Evolutionary conservation across 441 rosid genomes (phyloP).

Genomic region (Gossypium lobatum): DNA sequence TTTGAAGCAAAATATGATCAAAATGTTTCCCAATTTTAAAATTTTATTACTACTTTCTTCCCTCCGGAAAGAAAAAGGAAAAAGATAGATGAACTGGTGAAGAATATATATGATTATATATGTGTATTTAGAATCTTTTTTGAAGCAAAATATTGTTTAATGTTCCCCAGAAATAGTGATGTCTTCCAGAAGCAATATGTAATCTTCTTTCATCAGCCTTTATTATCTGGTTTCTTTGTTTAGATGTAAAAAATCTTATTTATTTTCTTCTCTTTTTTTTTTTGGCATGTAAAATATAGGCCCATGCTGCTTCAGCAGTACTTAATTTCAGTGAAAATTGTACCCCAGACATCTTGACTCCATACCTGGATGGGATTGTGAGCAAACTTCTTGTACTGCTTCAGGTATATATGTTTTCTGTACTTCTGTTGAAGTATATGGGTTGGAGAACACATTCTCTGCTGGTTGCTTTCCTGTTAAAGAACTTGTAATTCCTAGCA

Average conservation of each 20-base stretch:
- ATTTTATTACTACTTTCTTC: no score
- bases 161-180: neutral
- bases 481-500: conserved; percentile 1
- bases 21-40: no score
- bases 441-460: neutral
- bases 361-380: conserved; percentile 43
- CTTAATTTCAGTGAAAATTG: conserved; percentile 45
- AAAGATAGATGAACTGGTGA: neutral
- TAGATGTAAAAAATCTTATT: neutral
- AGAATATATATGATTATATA: neutral
- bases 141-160: neutral
- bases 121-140: neutral
- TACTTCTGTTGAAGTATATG: neutral
- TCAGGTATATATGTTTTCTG: conserved; percentile 27
- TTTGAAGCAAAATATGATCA: neutral
- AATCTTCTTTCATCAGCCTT: neutral
- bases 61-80: no score
- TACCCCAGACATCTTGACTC: conserved; percentile 38
- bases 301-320: conserved; percentile 49
- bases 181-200: neutral
- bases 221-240: neutral
- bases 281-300: conserved; percentile 20
- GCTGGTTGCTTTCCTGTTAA: neutral
- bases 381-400: conserved; percentile 47
- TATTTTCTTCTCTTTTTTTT: neutral